Conservation (phyloP, 306 rosid genomes). For the Fragaria iinumae region DNA sequence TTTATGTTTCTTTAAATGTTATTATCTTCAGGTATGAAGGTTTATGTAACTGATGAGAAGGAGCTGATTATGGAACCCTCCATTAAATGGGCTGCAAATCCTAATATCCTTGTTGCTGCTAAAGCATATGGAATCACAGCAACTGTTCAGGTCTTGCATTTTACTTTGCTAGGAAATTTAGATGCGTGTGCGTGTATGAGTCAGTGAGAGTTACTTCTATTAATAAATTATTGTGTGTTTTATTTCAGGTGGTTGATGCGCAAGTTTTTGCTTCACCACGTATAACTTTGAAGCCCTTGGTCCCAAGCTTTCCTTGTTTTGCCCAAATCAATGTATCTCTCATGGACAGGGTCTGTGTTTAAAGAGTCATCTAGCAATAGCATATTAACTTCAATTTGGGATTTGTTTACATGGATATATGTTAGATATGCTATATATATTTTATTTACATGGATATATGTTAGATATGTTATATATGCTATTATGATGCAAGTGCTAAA, state of each 20-base stretch:
- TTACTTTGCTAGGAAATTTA: conserved; percentile 15
- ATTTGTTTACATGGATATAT: neutral
- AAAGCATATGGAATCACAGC: conserved; percentile 94
- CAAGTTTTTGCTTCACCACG: conserved; percentile 81
- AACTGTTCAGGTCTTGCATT: conserved; percentile 58
- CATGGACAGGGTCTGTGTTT: conserved; percentile 83
- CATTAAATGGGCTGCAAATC: conserved; percentile 92
- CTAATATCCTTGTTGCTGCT: conserved; percentile 62
- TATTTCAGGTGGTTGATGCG: conserved; percentile 70
- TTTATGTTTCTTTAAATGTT: neutral
- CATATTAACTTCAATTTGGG: neutral
- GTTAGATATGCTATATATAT: neutral
- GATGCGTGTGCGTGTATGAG: conserved; percentile 12
- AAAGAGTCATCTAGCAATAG: conserved; percentile 10
- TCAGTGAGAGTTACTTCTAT: conserved; percentile 11
- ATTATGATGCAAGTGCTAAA: neutral
- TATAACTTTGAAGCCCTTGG: conserved; percentile 87
- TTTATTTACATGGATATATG: neutral
- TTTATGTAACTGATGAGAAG: conserved; percentile 81
- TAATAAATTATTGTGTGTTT: conserved; percentile 23
- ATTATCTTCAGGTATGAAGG: conserved; percentile 74
- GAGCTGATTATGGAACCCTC: conserved; percentile 94
- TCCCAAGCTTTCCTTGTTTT: conserved; percentile 97
- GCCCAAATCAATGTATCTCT: conserved; percentile 76
- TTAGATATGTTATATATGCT: neutral